Conservation (phyloP, 495 filamentous ascomycete species). For the Aspergillus avenaceus region DNA sequence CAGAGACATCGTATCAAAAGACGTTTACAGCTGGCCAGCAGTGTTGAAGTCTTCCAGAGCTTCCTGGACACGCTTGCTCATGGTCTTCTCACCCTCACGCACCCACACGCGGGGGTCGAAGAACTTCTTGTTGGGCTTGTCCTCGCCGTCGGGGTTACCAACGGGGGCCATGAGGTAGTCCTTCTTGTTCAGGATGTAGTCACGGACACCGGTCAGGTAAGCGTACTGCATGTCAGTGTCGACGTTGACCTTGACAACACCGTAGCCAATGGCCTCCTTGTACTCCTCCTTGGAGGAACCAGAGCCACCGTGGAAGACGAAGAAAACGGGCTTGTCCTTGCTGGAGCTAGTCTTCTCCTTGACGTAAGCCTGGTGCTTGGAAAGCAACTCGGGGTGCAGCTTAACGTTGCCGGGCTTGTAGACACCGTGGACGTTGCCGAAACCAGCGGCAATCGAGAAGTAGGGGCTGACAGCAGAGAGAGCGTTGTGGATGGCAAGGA, state of each 20-base stretch:
- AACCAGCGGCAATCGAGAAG: conserved; percentile 97
- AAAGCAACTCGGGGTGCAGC: conserved; percentile 88
- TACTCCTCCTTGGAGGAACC: conserved; percentile 88
- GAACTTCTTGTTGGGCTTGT: conserved; percentile 99
- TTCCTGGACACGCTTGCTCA: conserved; percentile 74
- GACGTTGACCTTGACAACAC: conserved; percentile 94
- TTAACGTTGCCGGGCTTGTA: conserved; percentile 98
- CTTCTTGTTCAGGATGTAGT: conserved; percentile 91
- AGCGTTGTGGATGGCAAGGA: conserved; percentile 80
- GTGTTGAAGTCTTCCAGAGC: conserved; percentile 91
- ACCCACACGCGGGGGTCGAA: conserved; percentile 77
- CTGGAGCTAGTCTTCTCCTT: conserved; percentile 62
- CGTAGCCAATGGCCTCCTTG: conserved; percentile 78
- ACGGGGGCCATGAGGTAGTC: conserved; percentile 82
- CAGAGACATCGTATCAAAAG: conserved; percentile 12
- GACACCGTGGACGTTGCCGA: conserved; percentile 98
- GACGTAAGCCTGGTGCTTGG: conserved; percentile 90
- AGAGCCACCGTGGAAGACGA: conserved; percentile 98
- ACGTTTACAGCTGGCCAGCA: conserved; percentile 71
- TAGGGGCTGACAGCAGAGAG: conserved; percentile 79
- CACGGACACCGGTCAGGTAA: conserved; percentile 85
- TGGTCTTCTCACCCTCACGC: conserved; percentile 95
- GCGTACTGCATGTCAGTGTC: conserved; percentile 73
- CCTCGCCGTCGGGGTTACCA: conserved; percentile 90
- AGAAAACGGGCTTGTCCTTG: conserved; percentile 89